phyloP scores from a whole-genome alignment of 768 basidiomycete species.

The Fistulinella prunicolor region DNA sequence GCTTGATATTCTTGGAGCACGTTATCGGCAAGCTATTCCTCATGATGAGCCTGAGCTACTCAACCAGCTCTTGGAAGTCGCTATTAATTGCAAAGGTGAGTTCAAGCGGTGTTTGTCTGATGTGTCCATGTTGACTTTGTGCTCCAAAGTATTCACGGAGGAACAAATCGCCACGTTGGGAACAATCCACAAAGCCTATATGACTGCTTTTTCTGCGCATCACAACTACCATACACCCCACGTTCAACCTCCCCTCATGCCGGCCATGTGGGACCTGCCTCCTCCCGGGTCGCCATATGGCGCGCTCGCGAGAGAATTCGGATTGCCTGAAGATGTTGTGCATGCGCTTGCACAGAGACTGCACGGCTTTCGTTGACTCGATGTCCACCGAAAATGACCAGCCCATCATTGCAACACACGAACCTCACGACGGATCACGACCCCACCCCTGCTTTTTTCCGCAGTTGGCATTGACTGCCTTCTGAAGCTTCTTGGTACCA shows the following conservation, averaged over 20 bases:
- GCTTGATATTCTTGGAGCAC: constrained; percentile 56
- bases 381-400: not conserved
- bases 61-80: constrained; percentile 42
- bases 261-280: constrained; percentile 20
- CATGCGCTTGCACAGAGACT: constrained; percentile 66
- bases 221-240: constrained; percentile 5
- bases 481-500: constrained; percentile 24
- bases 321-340: constrained; percentile 65
- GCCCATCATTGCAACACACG: constrained; percentile 1
- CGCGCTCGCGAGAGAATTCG: constrained; percentile 70
- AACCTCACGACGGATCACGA: constrained; percentile 22
- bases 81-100: constrained; percentile 57
- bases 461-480: constrained; percentile 29
- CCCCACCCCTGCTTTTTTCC: not conserved
- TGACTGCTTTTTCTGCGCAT: constrained; percentile 16
- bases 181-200: constrained; percentile 39
- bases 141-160: constrained; percentile 53
- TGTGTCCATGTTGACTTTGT: not conserved
- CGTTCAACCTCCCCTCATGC: constrained; percentile 13
- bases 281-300: constrained; percentile 34
- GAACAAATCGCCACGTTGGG: constrained; percentile 53
- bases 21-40: constrained; percentile 37
- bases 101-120: constrained; percentile 37
- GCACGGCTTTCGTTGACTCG: constrained; percentile 19
- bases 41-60: constrained; percentile 42